Percentiles rank a stretch among this genome's conserved stretches.
Conservation (phyloP, 2,329 filamentous ascomycete genomes). For the Albophoma yamanashiensis region DNA sequence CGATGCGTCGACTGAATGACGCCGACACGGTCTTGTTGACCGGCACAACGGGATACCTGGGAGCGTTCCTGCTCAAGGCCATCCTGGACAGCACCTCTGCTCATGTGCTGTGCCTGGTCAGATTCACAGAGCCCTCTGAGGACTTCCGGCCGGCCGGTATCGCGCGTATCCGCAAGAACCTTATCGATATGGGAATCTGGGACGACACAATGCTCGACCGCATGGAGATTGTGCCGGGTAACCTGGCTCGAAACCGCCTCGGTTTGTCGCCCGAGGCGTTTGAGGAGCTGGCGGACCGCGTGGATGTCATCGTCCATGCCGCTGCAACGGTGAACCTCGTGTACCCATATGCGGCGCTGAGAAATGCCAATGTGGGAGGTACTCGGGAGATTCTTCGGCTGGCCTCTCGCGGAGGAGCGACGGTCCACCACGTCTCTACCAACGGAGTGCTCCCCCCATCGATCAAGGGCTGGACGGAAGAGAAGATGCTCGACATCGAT, state of each 20-base stretch:
- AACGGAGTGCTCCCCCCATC: slow-evolving; percentile 70
- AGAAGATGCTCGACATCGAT: slow-evolving; percentile 53
- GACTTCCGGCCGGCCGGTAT: slow-evolving; percentile 57
- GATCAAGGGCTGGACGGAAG: slow-evolving; percentile 59
- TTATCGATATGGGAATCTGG: slow-evolving; percentile 72
- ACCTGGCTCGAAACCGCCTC: slow-evolving; percentile 56
- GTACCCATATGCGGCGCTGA: slow-evolving; percentile 68
- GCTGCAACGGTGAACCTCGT: slow-evolving; percentile 72
- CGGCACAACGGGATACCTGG: slow-evolving; percentile 66
- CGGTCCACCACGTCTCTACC: slow-evolving; percentile 69
- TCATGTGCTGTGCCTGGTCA: slow-evolving; percentile 61
- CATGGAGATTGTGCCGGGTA: slow-evolving; percentile 65
- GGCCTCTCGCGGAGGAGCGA: slow-evolving; percentile 55
- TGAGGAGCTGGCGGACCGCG: slow-evolving; percentile 49
- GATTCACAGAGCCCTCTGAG: slow-evolving; percentile 56
- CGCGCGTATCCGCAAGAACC: slow-evolving; percentile 61
- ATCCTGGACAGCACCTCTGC: slow-evolving; percentile 59
- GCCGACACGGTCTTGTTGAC: slow-evolving; percentile 62
- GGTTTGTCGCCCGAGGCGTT: slow-evolving; percentile 58
- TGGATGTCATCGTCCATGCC: slow-evolving; percentile 68
- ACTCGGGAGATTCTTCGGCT: slow-evolving; percentile 65
- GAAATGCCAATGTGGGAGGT: slow-evolving; percentile 68
- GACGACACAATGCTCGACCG: slow-evolving; percentile 67
- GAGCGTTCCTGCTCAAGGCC: slow-evolving; percentile 61
- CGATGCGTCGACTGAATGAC: slow-evolving; percentile 48